Evolutionary conservation across 352 stramenopile genomes (phyloP).

Genomic region (Globisporangium spiculum): DNA sequence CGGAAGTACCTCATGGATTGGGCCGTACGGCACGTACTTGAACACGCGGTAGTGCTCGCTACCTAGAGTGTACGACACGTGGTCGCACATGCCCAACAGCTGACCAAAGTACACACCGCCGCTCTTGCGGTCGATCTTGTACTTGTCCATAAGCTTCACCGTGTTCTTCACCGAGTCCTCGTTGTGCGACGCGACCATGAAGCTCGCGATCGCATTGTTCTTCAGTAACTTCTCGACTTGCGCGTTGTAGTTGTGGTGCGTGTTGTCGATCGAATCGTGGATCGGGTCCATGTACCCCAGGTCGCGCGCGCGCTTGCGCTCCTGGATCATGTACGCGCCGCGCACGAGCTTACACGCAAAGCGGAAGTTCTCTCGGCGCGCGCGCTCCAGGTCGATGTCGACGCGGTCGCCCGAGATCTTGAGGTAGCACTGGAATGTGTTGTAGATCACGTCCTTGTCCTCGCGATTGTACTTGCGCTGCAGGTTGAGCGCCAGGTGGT

Average conservation of each 20-base stretch:
- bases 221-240: constrained; percentile 89
- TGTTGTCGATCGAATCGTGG: constrained; percentile 91
- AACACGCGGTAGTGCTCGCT: constrained; percentile 92
- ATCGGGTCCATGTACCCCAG: constrained; percentile 89
- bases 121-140: constrained; percentile 73
- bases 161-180: constrained; percentile 92
- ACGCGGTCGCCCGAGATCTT: constrained; percentile 90
- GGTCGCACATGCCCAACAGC: constrained; percentile 97
- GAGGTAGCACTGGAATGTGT: constrained; percentile 99
- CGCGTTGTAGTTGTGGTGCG: constrained; percentile 93
- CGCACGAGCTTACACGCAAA: constrained; percentile 98
- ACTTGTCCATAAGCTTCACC: constrained; percentile 89
- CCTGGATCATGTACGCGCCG: constrained; percentile 97
- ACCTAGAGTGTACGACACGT: constrained; percentile 95
- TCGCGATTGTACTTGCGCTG: constrained; percentile 91
- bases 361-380: constrained; percentile 88
- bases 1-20: constrained; percentile 95
- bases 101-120: constrained; percentile 95
- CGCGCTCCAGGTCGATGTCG: constrained; percentile 90
- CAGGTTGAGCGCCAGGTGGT: constrained; percentile 89
- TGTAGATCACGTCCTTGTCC: constrained; percentile 91
- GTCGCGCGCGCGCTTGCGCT: constrained; percentile 89
- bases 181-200: constrained; percentile 99
- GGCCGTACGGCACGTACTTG: constrained; percentile 98
- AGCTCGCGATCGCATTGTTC: constrained; percentile 84